phyloP scores from a whole-genome alignment of 1,284 basidiomycete genomes.

The Cryptococcus depauperatus region DNA sequence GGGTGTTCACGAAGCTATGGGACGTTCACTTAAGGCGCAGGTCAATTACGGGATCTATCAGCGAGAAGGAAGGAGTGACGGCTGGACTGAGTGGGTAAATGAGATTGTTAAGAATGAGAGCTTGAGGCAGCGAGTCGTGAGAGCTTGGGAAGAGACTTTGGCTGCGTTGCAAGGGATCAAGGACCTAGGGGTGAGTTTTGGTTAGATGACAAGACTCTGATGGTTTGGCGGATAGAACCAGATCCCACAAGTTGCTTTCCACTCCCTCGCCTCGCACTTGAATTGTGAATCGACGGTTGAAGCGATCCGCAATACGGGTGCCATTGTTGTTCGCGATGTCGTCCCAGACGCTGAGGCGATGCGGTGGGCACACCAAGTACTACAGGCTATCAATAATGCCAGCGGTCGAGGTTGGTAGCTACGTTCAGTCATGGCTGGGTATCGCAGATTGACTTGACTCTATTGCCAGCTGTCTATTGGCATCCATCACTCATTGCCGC shows the following conservation, averaged over 20 bases:
- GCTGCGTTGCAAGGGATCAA: constrained; percentile 11
- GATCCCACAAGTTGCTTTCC: constrained; percentile 30
- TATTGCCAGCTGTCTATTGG: constrained; percentile 28
- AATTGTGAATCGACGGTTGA: constrained; percentile 10
- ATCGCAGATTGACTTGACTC: neutral
- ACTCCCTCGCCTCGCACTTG: constrained; percentile 22
- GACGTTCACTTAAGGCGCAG: constrained; percentile 3
- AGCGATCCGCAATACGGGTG: constrained; percentile 21
- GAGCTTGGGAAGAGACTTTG: constrained; percentile 10
- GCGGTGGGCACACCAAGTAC: constrained; percentile 24
- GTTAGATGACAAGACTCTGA: neutral
- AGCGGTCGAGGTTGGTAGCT: constrained; percentile 18
- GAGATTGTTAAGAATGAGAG: constrained; percentile 11
- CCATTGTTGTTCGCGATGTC: constrained; percentile 35
- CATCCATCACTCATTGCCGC: constrained; percentile 26
- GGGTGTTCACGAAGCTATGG: neutral
- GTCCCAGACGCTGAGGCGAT: constrained; percentile 32
- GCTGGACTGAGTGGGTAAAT: constrained; percentile 14
- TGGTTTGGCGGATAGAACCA: constrained; percentile 4
- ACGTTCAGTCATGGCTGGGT: neutral
- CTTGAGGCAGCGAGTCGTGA: constrained; percentile 6
- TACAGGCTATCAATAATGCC: constrained; percentile 10
- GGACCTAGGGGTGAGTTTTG: constrained; percentile 15
- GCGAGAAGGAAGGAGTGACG: neutral
- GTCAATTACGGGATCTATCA: constrained; percentile 2